Percentiles rank a stretch among this genome's conserved stretches.
Evolutionary conservation across 768 basidiomycete species (phyloP).

Genomic region (Piloderma croceum): DNA sequence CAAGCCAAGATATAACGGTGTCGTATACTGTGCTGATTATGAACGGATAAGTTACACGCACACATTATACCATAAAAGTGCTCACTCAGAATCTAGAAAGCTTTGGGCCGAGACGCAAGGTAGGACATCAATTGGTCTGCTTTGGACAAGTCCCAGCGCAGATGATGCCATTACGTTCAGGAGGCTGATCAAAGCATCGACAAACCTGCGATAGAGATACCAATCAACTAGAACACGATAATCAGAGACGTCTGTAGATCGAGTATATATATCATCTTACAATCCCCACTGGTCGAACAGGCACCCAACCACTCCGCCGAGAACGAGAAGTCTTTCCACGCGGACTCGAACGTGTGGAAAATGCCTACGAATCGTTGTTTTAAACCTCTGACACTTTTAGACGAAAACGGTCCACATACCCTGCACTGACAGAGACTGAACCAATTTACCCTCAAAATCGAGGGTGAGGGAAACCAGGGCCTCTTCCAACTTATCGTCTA

Average conservation of each 20-base stretch:
- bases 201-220: slow-evolving; percentile 42
- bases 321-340: slow-evolving; percentile 36
- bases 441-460: slow-evolving; percentile 55
- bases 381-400: too few species aligned
- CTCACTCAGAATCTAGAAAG: neutral
- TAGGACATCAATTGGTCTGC: neutral
- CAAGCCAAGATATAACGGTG: slow-evolving; percentile 36
- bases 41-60: slow-evolving; percentile 2
- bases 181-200: slow-evolving; percentile 36
- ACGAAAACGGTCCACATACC: slow-evolving; percentile 32
- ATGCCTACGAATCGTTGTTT: too few species aligned
- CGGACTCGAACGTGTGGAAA: slow-evolving; percentile 37
- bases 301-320: slow-evolving; percentile 44
- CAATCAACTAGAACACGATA: slow-evolving; percentile 45
- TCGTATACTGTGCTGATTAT: slow-evolving; percentile 37
- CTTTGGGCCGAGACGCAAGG: slow-evolving; percentile 12
- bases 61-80: neutral
- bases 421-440: slow-evolving; percentile 39
- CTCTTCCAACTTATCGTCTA: slow-evolving; percentile 50
- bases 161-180: slow-evolving; percentile 34
- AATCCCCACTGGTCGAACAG: slow-evolving; percentile 34
- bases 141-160: slow-evolving; percentile 25
- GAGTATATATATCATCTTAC: slow-evolving; percentile 30
- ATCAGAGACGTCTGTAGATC: neutral
- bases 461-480: slow-evolving; percentile 38